phyloP scores from a whole-genome alignment of 768 basidiomycete species.

The Cystofilobasidium macerans region DNA sequence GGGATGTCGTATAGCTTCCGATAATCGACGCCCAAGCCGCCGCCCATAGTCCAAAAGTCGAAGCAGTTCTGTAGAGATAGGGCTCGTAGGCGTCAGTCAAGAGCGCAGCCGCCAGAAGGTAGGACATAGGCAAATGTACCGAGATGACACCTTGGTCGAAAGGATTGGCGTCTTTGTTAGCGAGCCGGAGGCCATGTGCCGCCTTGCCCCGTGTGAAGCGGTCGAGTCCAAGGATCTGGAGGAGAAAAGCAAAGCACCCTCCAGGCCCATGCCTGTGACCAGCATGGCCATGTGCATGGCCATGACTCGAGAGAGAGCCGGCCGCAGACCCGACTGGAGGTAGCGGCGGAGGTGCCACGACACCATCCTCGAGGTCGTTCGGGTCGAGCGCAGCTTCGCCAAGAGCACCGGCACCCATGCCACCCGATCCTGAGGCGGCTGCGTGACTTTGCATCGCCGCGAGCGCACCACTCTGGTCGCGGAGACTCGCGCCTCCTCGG shows the following conservation, averaged over 20 bases:
- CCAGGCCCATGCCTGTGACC: constrained; percentile 29
- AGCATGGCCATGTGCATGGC: constrained; percentile 30
- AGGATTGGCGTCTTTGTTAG: constrained; percentile 70
- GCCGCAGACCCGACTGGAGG: constrained; percentile 31
- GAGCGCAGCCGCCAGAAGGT: neutral
- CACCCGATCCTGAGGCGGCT: no score
- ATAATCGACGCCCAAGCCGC: constrained; percentile 81
- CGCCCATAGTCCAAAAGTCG: constrained; percentile 87
- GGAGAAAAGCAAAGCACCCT: constrained; percentile 44
- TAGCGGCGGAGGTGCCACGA: constrained; percentile 26
- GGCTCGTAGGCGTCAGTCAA: no score
- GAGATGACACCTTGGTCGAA: constrained; percentile 65
- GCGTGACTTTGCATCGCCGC: constrained; percentile 6
- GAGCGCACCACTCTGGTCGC: constrained; percentile 38
- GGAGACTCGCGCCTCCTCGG: constrained; percentile 42
- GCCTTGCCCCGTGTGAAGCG: constrained; percentile 85
- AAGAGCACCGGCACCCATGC: no score
- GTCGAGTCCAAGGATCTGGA: constrained; percentile 86
- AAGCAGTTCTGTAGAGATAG: constrained; percentile 40
- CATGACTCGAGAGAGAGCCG: constrained; percentile 17
- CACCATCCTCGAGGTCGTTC: constrained; percentile 32
- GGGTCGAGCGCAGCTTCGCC: constrained; percentile 14
- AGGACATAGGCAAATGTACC: constrained; percentile 29
- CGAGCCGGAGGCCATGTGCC: constrained; percentile 68
- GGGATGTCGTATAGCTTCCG: constrained; percentile 82